Percentiles rank a stretch among this genome's conserved stretches.
These are phyloP conservation scores for Collybiopsis luxurians DNA, from an alignment of 768 basidiomycete species.

Conservation along the genomic window DNA sequence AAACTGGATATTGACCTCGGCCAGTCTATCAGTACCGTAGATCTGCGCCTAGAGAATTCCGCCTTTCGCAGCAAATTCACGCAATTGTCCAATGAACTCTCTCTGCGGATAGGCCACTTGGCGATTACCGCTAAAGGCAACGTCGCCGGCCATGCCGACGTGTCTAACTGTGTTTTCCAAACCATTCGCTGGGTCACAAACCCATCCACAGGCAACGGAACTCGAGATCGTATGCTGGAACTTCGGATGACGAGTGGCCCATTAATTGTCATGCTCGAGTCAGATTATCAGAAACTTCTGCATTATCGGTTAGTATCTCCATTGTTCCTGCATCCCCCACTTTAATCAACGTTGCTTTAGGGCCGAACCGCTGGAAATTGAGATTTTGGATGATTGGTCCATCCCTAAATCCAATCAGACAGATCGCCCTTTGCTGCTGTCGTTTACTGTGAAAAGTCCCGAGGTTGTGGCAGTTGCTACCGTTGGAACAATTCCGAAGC, in stretches of 20 bases:
- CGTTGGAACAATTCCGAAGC: conserved; percentile 73
- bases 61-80: conserved; percentile 67
- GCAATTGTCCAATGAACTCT: conserved; percentile 58
- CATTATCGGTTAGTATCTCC: conserved; percentile 64
- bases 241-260: conserved; percentile 73
- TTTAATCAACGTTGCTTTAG: conserved; percentile 31
- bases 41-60: conserved; percentile 61
- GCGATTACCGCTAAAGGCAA: conserved; percentile 70
- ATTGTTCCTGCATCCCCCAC: neutral
- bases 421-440: conserved; percentile 57
- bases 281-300: conserved; percentile 72
- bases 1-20: conserved; percentile 80
- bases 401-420: conserved; percentile 36
- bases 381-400: conserved; percentile 83
- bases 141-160: conserved; percentile 61
- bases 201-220: conserved; percentile 25
- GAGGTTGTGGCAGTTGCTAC: conserved; percentile 67
- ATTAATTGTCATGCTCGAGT: conserved; percentile 63
- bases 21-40: conserved; percentile 75
- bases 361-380: conserved; percentile 74
- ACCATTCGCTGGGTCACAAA: conserved; percentile 60
- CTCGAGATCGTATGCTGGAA: conserved; percentile 59
- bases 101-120: conserved; percentile 61
- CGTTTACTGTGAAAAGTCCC: conserved; percentile 73
- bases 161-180: conserved; percentile 73